A percentile compares a stretch with the other conserved stretches of the same genome.
Evolutionary conservation across 2,329 filamentous ascomycete genomes (phyloP).

Genomic region (Mollisia scopiformis): DNA sequence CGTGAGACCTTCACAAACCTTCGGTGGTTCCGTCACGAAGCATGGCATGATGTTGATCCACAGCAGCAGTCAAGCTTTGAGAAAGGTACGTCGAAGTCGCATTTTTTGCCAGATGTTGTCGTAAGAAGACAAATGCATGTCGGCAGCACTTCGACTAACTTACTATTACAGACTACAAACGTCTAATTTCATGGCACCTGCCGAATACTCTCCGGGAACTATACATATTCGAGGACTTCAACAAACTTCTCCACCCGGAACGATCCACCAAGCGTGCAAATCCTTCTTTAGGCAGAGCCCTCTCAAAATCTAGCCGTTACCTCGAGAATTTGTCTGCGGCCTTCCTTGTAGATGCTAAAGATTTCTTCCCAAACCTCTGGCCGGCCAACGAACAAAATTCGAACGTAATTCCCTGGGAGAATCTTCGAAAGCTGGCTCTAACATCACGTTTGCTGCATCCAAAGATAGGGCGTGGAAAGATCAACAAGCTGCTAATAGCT

Average conservation of each 20-base stretch:
- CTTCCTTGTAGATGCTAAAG: slow-evolving; percentile 21
- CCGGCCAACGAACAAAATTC: slow-evolving; percentile 12
- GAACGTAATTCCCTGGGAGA: slow-evolving; percentile 17
- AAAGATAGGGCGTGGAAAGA: slow-evolving; percentile 1
- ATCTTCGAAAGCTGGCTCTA: slow-evolving; percentile 16
- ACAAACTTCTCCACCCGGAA: slow-evolving; percentile 14
- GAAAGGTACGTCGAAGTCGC: slow-evolving; percentile 18
- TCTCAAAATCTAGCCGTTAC: slow-evolving; percentile 13
- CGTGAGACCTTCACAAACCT: slow-evolving; percentile 18
- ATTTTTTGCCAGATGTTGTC: slow-evolving; percentile 6
- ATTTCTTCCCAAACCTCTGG: slow-evolving; percentile 20
- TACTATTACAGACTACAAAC: slow-evolving; percentile 3
- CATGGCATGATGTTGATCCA: slow-evolving; percentile 24
- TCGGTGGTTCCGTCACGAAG: slow-evolving; percentile 19
- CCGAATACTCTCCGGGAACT: slow-evolving; percentile 18
- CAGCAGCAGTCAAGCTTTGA: slow-evolving; percentile 22
- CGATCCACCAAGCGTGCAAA: background rate
- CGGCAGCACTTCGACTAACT: slow-evolving; percentile 11
- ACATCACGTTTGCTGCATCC: slow-evolving; percentile 19
- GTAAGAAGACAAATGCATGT: background rate
- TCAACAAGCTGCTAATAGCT: slow-evolving; percentile 16
- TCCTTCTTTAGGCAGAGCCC: slow-evolving; percentile 1
- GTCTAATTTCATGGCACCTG: slow-evolving; percentile 9
- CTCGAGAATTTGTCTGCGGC: slow-evolving; percentile 17
- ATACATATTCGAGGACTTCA: slow-evolving; percentile 21